Conservation (phyloP, 371 early-diverging fungal genomes). For the Mortierella sp. region DNA sequence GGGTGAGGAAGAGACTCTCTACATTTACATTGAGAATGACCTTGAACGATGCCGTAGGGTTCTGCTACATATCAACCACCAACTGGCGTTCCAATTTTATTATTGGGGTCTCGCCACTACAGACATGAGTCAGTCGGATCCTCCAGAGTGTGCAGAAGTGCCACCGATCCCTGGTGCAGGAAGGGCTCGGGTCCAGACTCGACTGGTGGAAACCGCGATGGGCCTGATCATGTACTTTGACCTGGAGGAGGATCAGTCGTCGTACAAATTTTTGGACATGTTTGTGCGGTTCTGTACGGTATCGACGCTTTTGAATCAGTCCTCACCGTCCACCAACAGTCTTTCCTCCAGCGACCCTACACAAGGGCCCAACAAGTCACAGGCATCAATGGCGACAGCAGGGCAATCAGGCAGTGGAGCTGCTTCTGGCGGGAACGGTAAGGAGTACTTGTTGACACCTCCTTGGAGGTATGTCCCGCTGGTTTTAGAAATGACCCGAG, state of each 20-base stretch:
- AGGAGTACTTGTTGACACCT: conserved; percentile 10
- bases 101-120: conserved; percentile 17
- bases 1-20: not conserved
- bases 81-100: conserved; percentile 24
- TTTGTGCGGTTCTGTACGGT: conserved; percentile 21
- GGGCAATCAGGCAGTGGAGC: not conserved
- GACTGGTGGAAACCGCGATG: conserved; percentile 23
- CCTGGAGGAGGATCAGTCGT: conserved; percentile 15
- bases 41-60: conserved; percentile 8
- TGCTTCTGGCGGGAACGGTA: not conserved
- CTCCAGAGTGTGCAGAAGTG: conserved; percentile 1
- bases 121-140: conserved; percentile 7
- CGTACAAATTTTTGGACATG: conserved; percentile 4
- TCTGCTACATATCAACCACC: conserved; percentile 25
- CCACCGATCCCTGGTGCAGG: conserved; percentile 17
- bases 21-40: conserved; percentile 8
- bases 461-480: conserved; percentile 10
- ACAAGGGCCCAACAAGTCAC: not conserved
- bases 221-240: conserved; percentile 20
- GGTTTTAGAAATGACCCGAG: conserved; percentile 13
- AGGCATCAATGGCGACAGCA: not conserved
- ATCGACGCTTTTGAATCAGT: conserved; percentile 10
- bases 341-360: not conserved
- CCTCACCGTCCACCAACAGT: not conserved
- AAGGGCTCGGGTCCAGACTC: conserved; percentile 11